phyloP scores from a whole-genome alignment of 148 eudicot species.

The Persicaria maculosa region DNA sequence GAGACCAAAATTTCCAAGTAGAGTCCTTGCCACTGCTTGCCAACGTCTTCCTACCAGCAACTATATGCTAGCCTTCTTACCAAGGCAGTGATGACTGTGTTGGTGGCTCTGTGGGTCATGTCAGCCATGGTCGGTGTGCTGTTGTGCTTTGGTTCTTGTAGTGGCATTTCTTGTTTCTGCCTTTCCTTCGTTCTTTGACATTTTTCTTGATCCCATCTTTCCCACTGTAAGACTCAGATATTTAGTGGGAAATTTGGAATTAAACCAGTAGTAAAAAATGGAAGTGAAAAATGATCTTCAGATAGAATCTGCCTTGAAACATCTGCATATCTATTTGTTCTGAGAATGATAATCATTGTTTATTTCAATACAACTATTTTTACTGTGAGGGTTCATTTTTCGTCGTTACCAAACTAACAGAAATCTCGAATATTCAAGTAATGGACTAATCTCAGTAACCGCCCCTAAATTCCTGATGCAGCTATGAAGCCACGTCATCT shows the following conservation, averaged over 20 bases:
- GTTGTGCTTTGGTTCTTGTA: background rate
- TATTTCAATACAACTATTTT: background rate
- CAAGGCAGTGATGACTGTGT: background rate
- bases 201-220: no score
- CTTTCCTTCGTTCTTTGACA: no score
- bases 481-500: conserved; percentile 93
- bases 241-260: background rate
- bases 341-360: background rate
- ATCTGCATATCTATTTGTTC: background rate
- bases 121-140: background rate
- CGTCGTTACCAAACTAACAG: background rate
- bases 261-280: background rate
- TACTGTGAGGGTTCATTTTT: background rate
- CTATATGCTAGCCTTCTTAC: background rate
- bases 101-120: background rate
- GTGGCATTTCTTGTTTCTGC: background rate
- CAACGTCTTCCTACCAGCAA: background rate
- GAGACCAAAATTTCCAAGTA: background rate
- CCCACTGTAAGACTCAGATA: no score
- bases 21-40: background rate
- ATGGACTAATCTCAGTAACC: background rate
- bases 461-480: conserved; percentile 22
- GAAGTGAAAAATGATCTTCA: background rate
- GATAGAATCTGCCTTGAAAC: background rate
- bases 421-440: background rate